Evolutionary conservation across 805 yeast genomes (phyloP).

Genomic region (Jamesozyma rosinii): DNA sequence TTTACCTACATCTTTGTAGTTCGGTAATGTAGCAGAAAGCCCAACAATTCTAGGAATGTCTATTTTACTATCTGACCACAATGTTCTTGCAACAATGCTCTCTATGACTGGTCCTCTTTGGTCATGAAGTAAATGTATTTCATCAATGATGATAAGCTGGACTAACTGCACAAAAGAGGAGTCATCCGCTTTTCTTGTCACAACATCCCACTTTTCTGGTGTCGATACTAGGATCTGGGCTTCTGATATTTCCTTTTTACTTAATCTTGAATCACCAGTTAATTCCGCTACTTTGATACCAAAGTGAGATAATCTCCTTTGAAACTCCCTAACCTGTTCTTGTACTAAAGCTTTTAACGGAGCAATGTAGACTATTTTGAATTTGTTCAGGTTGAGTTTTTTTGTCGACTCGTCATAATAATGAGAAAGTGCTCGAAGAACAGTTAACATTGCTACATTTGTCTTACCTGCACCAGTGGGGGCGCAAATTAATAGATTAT

Average conservation of each 20-base stretch:
- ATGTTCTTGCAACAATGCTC: constrained; percentile 69
- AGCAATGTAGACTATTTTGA: constrained; percentile 81
- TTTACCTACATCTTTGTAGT: constrained; percentile 74
- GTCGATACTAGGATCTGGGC: constrained; percentile 86
- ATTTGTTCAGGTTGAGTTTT: constrained; percentile 42
- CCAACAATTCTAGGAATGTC: constrained; percentile 66
- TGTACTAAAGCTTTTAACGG: constrained; percentile 92
- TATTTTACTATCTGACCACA: constrained; percentile 36
- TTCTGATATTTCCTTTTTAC: constrained; percentile 62
- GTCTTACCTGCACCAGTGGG: constrained; percentile 99
- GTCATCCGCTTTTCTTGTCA: constrained; percentile 73
- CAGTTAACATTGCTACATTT: constrained; percentile 83
- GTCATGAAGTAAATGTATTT: constrained; percentile 85
- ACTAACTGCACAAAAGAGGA: constrained; percentile 56
- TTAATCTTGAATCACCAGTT: constrained; percentile 80
- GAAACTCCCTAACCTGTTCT: constrained; percentile 84
- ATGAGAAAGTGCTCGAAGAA: constrained; percentile 52
- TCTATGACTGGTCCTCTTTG: constrained; percentile 93
- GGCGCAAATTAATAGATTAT: constrained; percentile 78
- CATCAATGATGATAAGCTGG: constrained; percentile 73
- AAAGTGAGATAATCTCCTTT: constrained; percentile 51
- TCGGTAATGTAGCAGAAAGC: constrained; percentile 87
- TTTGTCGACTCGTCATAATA: constrained; percentile 41
- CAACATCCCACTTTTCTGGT: constrained; percentile 96
- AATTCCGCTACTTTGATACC: constrained; percentile 74